Evolutionary conservation across 2,329 filamentous ascomycete genomes (phyloP), one percentile per base, ranked within the genome.

Genomic region (Colletotrichum costaricense): DNA sequence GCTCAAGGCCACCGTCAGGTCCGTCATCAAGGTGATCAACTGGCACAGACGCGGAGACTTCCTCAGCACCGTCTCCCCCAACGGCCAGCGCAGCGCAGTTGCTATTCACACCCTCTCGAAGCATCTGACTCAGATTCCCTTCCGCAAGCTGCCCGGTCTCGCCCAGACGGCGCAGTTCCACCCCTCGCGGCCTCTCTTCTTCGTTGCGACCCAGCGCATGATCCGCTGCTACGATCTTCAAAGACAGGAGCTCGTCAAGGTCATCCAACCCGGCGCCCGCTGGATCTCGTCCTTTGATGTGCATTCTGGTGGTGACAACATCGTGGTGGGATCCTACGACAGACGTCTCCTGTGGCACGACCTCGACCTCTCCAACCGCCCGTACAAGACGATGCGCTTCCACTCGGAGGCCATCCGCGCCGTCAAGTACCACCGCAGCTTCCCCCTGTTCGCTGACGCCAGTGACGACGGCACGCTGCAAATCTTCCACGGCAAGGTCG

Each of bases 1-100:
- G 54, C 89, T 97, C 73, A 93, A 94, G 79, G 90, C 94, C 69
- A 95, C 94, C 7, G 93, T 98, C 14, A 91, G 93, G 75, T 91
- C 94, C 63, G 88, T 92, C 2, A 91, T 98, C 80, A 98, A 98
- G 85, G 93, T 94, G 16, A 91, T 99, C 78, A 93, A 92, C 81
- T 99, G 96, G 95, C 97, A 99, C 84, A 90, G 96, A 72, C 92
- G 94, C 74, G 97, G 97, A 77, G 96, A 98, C 81, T 98, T 98
- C 85, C 93, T 99, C 79, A 93, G 94, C 77, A 97, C 95, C 1
- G 95, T 98, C 26, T 97, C 95, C 63, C 95, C 97, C 1, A 89
- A 90, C 14, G 93, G 93, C 38, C 92, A 94, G 80, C 89, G 90
- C 77, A 93, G 90, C 79, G 94, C 97, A 5, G 94, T 99, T 66